These are phyloP conservation scores for Phylloporus sp. DNA, from an alignment of 768 basidiomycete species.

Conservation along the genomic window DNA sequence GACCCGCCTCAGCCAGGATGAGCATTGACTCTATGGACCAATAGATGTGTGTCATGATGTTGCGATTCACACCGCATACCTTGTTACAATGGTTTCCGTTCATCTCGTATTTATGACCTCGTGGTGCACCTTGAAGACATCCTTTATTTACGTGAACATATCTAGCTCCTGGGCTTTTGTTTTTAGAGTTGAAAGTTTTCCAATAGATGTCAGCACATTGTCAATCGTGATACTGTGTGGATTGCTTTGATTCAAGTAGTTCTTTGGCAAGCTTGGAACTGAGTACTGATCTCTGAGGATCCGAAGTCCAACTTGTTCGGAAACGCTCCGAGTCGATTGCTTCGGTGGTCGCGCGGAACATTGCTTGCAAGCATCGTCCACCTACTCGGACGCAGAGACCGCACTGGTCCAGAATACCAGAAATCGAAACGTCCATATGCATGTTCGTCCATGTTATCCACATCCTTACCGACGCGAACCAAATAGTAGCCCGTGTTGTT, in stretches of 20 bases:
- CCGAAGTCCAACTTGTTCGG: no score
- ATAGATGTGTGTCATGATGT: not conserved
- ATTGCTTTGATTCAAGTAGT: no score
- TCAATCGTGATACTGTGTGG: no score
- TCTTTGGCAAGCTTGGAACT: no score
- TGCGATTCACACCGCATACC: not conserved
- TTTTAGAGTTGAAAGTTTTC: no score
- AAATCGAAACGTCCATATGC: no score
- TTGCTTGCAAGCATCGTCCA: slow-evolving; percentile 65
- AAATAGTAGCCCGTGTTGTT: no score
- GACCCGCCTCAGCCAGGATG: slow-evolving; percentile 9
- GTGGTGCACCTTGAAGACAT: not conserved
- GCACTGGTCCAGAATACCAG: slow-evolving; percentile 62
- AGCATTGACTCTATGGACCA: slow-evolving; percentile 18
- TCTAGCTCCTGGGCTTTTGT: not conserved
- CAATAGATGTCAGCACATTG: not conserved
- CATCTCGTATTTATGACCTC: not conserved
- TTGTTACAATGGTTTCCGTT: not conserved
- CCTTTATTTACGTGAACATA: not conserved
- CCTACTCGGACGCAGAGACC: slow-evolving; percentile 73
- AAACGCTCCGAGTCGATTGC: slow-evolving; percentile 61
- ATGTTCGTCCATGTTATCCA: no score
- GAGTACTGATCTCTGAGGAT: slow-evolving; percentile 77
- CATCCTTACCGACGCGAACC: no score
- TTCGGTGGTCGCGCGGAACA: slow-evolving; percentile 56